Evolutionary conservation across 202 grass and related monocot species (phyloP).

Genomic region (Zizania palustris): DNA sequence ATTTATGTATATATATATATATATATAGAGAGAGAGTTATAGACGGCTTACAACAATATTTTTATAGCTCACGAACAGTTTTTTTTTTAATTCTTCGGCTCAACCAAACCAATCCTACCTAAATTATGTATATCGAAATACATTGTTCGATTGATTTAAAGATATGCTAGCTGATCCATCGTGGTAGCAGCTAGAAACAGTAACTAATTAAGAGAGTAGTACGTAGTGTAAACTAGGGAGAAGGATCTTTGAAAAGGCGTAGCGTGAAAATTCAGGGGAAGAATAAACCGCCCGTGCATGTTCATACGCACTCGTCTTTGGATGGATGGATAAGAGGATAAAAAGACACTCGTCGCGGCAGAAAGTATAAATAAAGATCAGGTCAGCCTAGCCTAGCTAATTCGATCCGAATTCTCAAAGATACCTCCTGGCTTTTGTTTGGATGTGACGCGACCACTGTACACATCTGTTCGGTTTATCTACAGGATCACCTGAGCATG

Average conservation of each 20-base stretch:
- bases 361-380: background rate
- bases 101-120: too few relatives aligned
- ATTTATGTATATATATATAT: too few relatives aligned
- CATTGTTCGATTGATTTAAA: too few relatives aligned
- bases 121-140: too few relatives aligned
- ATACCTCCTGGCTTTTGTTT: background rate
- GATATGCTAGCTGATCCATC: too few relatives aligned
- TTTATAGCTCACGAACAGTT: too few relatives aligned
- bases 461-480: background rate
- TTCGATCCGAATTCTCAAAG: background rate
- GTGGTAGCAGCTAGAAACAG: too few relatives aligned
- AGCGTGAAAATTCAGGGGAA: background rate
- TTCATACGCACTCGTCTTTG: background rate
- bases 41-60: too few relatives aligned
- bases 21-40: too few relatives aligned
- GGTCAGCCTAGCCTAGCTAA: background rate
- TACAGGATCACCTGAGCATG: background rate
- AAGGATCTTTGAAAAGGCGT: background rate
- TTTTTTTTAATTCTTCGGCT: too few relatives aligned
- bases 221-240: background rate
- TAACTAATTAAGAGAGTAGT: too few relatives aligned
- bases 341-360: background rate
- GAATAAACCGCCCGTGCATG: background rate
- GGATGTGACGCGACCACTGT: background rate
- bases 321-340: slow-evolving; percentile 27